Conservation (phyloP, 176 grass and related monocot species). For the Avena atlantica region DNA sequence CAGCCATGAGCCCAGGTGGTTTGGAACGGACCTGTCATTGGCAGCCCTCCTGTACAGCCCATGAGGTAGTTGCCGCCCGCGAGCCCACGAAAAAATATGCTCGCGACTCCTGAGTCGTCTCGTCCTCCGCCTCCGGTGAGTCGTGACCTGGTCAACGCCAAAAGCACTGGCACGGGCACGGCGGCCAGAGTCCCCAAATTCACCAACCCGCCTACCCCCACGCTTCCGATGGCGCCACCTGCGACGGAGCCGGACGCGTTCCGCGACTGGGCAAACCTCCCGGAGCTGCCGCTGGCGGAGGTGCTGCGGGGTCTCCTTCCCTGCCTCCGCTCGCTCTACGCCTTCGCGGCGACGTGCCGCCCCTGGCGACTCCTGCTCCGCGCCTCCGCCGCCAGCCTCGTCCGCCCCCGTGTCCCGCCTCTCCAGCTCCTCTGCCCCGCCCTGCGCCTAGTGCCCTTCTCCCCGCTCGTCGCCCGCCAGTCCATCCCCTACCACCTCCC, state of each 20-base stretch:
- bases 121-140: background rate
- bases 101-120: background rate
- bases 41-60: background rate
- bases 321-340: slow-evolving; percentile 42
- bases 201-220: background rate
- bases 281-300: slow-evolving; percentile 47
- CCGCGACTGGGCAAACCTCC: slow-evolving; percentile 43
- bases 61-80: background rate
- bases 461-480: slow-evolving; percentile 22
- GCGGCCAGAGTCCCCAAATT: too few species aligned
- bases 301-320: slow-evolving; percentile 54
- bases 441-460: background rate
- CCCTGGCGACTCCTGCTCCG: slow-evolving; percentile 44
- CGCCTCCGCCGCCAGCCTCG: slow-evolving; percentile 23
- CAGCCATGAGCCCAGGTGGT: background rate
- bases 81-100: background rate
- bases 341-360: slow-evolving; percentile 41
- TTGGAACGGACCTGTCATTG: background rate
- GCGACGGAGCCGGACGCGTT: background rate
- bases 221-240: slow-evolving; percentile 1
- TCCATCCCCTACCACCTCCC: background rate
- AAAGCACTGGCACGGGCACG: too few species aligned
- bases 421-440: slow-evolving; percentile 15
- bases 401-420: slow-evolving; percentile 34
- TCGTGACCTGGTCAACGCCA: background rate